Percentiles rank a stretch among this genome's conserved stretches.
Evolutionary conservation across 257 asterid genomes (phyloP).

Genomic region (Verbena officinalis): DNA sequence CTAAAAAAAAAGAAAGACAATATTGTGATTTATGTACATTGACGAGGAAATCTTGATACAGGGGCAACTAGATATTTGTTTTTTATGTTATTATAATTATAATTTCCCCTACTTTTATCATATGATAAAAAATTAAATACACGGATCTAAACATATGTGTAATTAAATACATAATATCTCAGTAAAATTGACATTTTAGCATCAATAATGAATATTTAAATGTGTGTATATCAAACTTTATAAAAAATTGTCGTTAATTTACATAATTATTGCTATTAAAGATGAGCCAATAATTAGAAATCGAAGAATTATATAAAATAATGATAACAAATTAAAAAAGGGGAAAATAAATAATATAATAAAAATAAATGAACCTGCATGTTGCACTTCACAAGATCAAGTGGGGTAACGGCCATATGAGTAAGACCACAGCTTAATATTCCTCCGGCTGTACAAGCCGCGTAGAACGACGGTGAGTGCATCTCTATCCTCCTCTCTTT

Average conservation of each 20-base stretch:
- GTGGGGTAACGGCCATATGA: slow-evolving; percentile 85
- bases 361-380: slow-evolving; percentile 63
- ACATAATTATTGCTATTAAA: neutral
- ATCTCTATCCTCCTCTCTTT: slow-evolving; percentile 56
- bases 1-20: too few species aligned
- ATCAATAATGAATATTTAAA: neutral
- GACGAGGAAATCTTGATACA: too few species aligned
- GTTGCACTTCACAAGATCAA: slow-evolving; percentile 88
- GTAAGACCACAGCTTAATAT: slow-evolving; percentile 73
- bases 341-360: neutral
- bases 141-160: too few species aligned
- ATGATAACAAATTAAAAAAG: neutral
- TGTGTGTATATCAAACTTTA: neutral
- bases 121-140: too few species aligned
- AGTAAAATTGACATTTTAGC: too few species aligned
- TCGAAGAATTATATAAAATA: neutral
- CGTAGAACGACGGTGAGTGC: slow-evolving; percentile 70
- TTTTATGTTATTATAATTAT: too few species aligned
- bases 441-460: slow-evolving; percentile 74
- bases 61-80: too few species aligned
- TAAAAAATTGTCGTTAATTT: neutral
- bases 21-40: too few species aligned
- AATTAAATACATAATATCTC: neutral
- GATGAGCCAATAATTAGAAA: too few species aligned
- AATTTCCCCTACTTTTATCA: too few species aligned